Base-by-base conservation (phyloP, 2,329 filamentous ascomycete genomes). In the Rugonectria rugulosa region DNA sequence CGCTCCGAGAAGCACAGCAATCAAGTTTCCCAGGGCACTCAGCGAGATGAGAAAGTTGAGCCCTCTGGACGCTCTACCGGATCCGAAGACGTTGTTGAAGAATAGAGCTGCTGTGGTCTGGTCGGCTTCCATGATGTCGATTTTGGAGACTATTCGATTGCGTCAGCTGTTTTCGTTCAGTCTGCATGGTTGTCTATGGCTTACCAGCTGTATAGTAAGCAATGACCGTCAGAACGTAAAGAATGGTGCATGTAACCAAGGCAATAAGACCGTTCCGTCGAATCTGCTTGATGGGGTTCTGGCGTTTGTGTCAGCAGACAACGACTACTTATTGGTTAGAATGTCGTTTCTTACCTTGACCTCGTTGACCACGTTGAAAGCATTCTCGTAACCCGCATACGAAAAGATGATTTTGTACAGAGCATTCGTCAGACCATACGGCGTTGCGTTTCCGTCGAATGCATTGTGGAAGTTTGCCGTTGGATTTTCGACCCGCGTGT, bases 351-450 rank as follows among this genome's bases (percentile, higher is more conserved):
- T 40, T 15, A 63, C 62, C 50, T 60, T 68, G 52, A 68, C 61
- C 68, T 87, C 84, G 50, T 85, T 85, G 53, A 83, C 81, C 8
- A 87, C 77, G 56, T 85, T 85, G 71, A 87, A 87, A 0, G 83
- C 81, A 62, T 87, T 87, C 15, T 77, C 72, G 55, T 80, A 87
- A 3, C 84, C 84, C 0, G 74, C 68, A 61, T 85, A 88, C 1
- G 82, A 81, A 59, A 85, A 86, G 37, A 82, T 78, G 52, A 87
- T 81, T 56, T 81, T 84, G 51, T 83, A 78, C 24, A 88, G 67
- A 0, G 84, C 83, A 59, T 79, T 65, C 1, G 73, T 67, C 1
- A 75, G 54, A 27, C 70, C 69, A 17, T 57, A 60, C 7, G 53
- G 42, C 2, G 53, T 60, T 11, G 57, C 53, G 29, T 51, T 34